Evolutionary conservation across 805 yeast species (phyloP), one percentile per base, ranked within the genome.

Genomic region (Metschnikowia colocasiae): DNA sequence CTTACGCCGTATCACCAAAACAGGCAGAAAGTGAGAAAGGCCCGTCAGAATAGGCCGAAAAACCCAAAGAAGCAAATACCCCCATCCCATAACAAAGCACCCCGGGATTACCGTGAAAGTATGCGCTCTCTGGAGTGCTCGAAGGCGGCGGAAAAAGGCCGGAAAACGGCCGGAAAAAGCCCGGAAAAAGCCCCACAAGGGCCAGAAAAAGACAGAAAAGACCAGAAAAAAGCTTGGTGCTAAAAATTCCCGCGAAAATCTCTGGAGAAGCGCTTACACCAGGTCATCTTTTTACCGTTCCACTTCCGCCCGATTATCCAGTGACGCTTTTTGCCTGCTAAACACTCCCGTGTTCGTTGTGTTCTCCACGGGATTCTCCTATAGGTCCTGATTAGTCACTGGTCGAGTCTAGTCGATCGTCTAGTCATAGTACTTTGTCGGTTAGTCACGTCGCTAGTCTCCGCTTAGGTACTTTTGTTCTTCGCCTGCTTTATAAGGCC

Each of bases 201-300:
- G 18, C 25, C 22, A 35, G 38, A 22, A 35, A 38, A 26, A 6
- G 27, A 5, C 4, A 25, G 27, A 25, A 25, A 25, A 25, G 23
- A 22, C 32, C 29, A 37, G 40, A 25, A 25, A 36, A 36, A 37
- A 37, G 16, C 32, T 13, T 29, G 12, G 27, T 25, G 27, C 10
- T 8, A 8, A 25, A 25, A 22, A 15, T n/a, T 26, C 22, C 41
- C 41, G 41, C 41, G 41, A 18, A 37, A 37, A 16, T 13, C 23
- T 19, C 40, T 26, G 13, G 13, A 18, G 32, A 25, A 27, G 32
- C 32, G 41, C 41, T 38, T 26, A 20, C 33, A 18, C 41, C 41
- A 18, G 41, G 25, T 38, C 41, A 38, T 38, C 31, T 38, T 38
- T 36, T 35, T 35, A 22, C 16, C 31, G 25, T 18, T 13, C 41